Evolutionary conservation across 495 filamentous ascomycete genomes (phyloP).

Genomic region (Talaromyces thailandensis): DNA sequence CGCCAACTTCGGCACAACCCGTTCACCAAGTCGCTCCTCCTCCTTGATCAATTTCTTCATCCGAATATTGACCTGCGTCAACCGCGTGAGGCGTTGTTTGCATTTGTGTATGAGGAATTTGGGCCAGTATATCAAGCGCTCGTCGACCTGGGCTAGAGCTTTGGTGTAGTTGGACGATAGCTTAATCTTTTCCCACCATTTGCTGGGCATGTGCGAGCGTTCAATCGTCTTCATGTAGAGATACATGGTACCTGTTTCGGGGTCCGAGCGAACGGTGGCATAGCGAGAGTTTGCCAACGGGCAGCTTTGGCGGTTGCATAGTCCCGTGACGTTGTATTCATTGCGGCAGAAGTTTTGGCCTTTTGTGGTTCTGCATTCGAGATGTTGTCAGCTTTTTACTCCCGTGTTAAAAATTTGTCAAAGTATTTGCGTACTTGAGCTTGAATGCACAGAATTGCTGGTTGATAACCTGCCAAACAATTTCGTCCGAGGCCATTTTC

Average conservation of each 20-base stretch:
- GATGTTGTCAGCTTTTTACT: conserved; percentile 1
- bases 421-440: conserved; percentile 58
- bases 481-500: conserved; percentile 81
- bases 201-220: conserved; percentile 80
- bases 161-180: conserved; percentile 83
- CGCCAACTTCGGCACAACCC: conserved; percentile 78
- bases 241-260: conserved; percentile 76
- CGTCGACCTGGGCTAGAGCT: conserved; percentile 81
- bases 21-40: conserved; percentile 85
- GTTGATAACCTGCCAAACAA: conserved; percentile 94
- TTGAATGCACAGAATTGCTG: conserved; percentile 97
- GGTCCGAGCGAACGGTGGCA: conserved; percentile 81
- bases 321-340: conserved; percentile 90
- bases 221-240: conserved; percentile 97
- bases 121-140: conserved; percentile 87
- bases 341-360: conserved; percentile 91
- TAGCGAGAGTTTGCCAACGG: conserved; percentile 94
- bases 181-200: conserved; percentile 92
- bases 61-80: conserved; percentile 87
- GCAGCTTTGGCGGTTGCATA: conserved; percentile 92
- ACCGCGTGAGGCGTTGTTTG: conserved; percentile 90
- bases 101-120: conserved; percentile 94
- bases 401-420: background rate
- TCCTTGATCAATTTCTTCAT: conserved; percentile 77
- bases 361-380: conserved; percentile 63